Conservation (phyloP, 495 filamentous ascomycete species). For the Neurospora tetrasperma region DNA sequence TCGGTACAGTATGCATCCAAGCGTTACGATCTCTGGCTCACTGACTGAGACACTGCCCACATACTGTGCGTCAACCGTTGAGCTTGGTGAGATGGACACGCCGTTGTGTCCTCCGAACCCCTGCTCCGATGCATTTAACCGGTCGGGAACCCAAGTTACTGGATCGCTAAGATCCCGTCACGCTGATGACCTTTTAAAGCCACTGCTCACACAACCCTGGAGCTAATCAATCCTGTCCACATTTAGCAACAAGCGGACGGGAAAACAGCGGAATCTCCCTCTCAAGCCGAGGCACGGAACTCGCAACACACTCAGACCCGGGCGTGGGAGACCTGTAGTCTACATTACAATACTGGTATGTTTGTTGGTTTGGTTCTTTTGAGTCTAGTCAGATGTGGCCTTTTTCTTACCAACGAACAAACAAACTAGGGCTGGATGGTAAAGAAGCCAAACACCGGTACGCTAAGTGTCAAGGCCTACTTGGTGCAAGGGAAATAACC, state of each 20-base stretch:
- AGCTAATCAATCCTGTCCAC: neutral
- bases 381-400: too few relatives aligned
- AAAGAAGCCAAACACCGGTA: too few relatives aligned
- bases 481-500: too few relatives aligned
- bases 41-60: neutral
- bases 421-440: too few relatives aligned
- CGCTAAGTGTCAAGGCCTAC: too few relatives aligned
- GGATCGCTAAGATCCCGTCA: constrained; percentile 12
- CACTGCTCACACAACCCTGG: neutral
- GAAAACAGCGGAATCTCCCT: neutral
- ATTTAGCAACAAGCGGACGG: neutral
- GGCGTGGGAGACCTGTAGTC: neutral
- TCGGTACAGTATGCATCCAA: neutral
- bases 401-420: too few relatives aligned
- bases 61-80: constrained; percentile 7
- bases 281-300: neutral
- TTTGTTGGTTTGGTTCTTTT: too few relatives aligned
- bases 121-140: constrained; percentile 21
- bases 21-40: neutral
- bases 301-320: neutral
- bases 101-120: constrained; percentile 20
- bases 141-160: constrained; percentile 24
- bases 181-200: neutral
- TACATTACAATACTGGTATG: too few relatives aligned
- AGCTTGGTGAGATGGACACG: constrained; percentile 13